Percentiles rank a stretch among this genome's conserved stretches.
These are phyloP conservation scores for Acidiella bohemica DNA, from an alignment of 495 filamentous ascomycete genomes.

Conservation along the genomic window DNA sequence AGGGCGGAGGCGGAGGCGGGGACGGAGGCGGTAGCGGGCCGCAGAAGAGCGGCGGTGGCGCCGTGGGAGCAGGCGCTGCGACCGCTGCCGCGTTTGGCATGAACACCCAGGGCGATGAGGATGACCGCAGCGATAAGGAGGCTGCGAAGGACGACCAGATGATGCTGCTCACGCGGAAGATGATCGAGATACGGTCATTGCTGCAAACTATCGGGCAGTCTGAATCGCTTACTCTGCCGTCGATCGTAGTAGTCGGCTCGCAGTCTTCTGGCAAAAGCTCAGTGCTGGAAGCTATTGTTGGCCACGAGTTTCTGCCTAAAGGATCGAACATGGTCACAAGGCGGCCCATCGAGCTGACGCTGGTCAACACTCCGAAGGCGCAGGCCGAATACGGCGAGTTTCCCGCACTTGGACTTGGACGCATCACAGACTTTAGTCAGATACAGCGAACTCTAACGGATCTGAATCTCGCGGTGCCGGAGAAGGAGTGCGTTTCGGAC, in stretches of 20 bases:
- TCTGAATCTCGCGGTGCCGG: slow-evolving; percentile 83
- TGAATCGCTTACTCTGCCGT: slow-evolving; percentile 70
- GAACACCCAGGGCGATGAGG: slow-evolving; percentile 56
- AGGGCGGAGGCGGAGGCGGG: slow-evolving; percentile 30
- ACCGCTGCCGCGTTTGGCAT: slow-evolving; percentile 68
- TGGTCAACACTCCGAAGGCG: slow-evolving; percentile 88
- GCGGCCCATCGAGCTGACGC: slow-evolving; percentile 87
- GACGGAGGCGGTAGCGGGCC: slow-evolving; percentile 34
- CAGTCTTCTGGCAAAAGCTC: slow-evolving; percentile 98
- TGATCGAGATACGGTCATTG: slow-evolving; percentile 96
- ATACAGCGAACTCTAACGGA: slow-evolving; percentile 91
- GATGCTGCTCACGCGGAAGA: slow-evolving; percentile 98
- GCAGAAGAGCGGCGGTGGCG: slow-evolving; percentile 50
- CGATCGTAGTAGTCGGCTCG: slow-evolving; percentile 96
- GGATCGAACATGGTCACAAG: slow-evolving; percentile 97
- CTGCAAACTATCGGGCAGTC: slow-evolving; percentile 85
- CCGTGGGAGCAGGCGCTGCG: slow-evolving; percentile 43
- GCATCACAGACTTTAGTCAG: slow-evolving; percentile 82
- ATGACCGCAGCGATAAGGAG: slow-evolving; percentile 47
- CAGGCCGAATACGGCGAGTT: slow-evolving; percentile 94
- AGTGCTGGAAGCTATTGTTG: slow-evolving; percentile 91
- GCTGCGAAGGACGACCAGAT: slow-evolving; percentile 88
- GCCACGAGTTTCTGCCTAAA: slow-evolving; percentile 95
- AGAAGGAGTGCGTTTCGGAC: slow-evolving; percentile 81
- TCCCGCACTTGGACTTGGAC: slow-evolving; percentile 76